Conservation (phyloP, 2,329 filamentous ascomycete genomes). For the Penicillium frequentans region DNA sequence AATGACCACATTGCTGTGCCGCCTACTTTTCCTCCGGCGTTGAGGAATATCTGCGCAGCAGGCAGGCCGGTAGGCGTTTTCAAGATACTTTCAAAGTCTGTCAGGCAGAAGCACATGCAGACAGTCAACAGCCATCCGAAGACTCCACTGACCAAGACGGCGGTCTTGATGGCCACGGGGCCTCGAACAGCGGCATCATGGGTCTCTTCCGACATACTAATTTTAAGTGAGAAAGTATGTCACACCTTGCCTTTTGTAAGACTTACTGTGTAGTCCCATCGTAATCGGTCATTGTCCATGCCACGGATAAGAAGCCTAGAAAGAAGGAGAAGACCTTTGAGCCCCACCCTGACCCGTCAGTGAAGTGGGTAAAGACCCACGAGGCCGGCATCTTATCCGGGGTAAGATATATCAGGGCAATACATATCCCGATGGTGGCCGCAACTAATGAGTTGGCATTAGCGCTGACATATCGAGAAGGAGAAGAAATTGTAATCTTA, state of each 20-base stretch:
- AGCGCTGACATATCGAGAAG: background rate
- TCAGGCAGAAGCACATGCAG: conserved; percentile 64
- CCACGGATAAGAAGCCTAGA: conserved; percentile 51
- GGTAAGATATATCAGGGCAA: conserved; percentile 59
- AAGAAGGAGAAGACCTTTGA: conserved; percentile 63
- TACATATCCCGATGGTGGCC: conserved; percentile 61
- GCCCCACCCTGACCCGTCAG: conserved; percentile 63
- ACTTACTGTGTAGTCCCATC: conserved; percentile 64
- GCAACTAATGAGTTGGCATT: conserved; percentile 41
- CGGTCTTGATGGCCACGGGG: conserved; percentile 59
- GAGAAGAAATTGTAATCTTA: conserved; percentile 27
- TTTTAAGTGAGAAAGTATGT: conserved; percentile 3
- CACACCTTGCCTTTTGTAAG: background rate
- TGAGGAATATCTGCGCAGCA: conserved; percentile 60
- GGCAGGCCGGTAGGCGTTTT: conserved; percentile 60
- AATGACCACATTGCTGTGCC: conserved; percentile 63
- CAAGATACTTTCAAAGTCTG: conserved; percentile 58
- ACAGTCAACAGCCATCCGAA: conserved; percentile 64
- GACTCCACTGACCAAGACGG: conserved; percentile 60
- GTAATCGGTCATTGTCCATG: conserved; percentile 66
- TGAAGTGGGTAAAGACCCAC: conserved; percentile 63
- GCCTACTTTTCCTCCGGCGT: conserved; percentile 58
- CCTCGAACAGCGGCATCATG: conserved; percentile 62
- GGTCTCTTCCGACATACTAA: conserved; percentile 65
- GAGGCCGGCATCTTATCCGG: conserved; percentile 58